Evolutionary conservation across 352 stramenopile species (phyloP), one percentile per base, ranked within the genome.

Genomic region (Pythium dissimile): DNA sequence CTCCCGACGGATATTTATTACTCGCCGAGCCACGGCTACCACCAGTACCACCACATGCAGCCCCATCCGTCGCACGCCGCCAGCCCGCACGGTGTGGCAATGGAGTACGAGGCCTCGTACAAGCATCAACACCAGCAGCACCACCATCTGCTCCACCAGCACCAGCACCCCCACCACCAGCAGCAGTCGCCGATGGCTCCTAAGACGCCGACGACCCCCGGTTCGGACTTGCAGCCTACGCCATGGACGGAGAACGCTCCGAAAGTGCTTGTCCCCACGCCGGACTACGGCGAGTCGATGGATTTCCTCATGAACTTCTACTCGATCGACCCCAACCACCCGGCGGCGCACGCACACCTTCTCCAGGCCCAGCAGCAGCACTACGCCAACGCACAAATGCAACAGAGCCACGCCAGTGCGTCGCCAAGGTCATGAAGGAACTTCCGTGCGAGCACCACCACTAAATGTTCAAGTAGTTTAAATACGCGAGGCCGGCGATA

Each of bases 301-400:
- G 82, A 89, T 63, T 92, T 89, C 66, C 67, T 92, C 59, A 89
- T 92, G 79, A 58, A 81, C 62, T 69, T 87, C 32, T 89, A 88
- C 61, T 72, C 73, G 27, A 56, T 64, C 34, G 70, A 85, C 52
- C 79, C 79, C 10, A 72, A 56, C 43, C 64, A 81, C 54, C 71
- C 59, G 32, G 51, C 58, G 1, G 51, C 58, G 15, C 58, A 66
- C 30, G 38, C 31, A 18, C 58, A 66, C 26, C 30, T 59, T 12
- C 32, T 59, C 4, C 58, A 66, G 37, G 49, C 43, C 13, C 46
- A 58, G 50, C 58, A 64, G 57, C 47, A 57, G 23, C 55, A 63
- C 45, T 57, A 63, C 37, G 47, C 47, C 16, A 63, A 38, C 55
- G 27, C 55, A 6, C 54, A 53, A 20, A 32, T 41, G 20, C 23